A percentile compares a stretch with the other conserved stretches of the same genome.
Evolutionary conservation across 306 rosid genomes (phyloP).

Genomic region (Ormosia emarginata): DNA sequence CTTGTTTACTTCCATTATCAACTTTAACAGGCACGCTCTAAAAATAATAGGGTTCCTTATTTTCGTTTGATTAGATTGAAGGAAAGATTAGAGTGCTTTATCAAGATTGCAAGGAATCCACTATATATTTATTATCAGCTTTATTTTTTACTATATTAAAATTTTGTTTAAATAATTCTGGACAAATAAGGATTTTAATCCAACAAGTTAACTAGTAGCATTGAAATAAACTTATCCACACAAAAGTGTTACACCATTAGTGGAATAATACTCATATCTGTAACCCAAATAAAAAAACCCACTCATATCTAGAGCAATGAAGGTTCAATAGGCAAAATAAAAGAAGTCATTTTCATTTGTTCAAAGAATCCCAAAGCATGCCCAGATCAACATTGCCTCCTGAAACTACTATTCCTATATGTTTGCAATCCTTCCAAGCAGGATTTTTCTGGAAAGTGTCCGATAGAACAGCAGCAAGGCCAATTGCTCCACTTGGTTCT

Average conservation of each 20-base stretch:
- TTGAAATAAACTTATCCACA: not conserved
- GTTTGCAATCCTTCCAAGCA: slow-evolving; percentile 67
- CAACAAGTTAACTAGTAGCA: slow-evolving; percentile 3
- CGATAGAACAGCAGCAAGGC: slow-evolving; percentile 89
- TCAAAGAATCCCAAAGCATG: slow-evolving; percentile 60
- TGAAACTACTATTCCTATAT: slow-evolving; percentile 72
- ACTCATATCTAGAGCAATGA: not conserved
- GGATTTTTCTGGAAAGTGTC: slow-evolving; percentile 62
- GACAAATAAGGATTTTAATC: slow-evolving; percentile 4
- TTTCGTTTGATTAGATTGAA: not conserved
- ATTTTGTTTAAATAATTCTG: not conserved
- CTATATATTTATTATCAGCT: not conserved
- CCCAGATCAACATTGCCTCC: slow-evolving; percentile 90
- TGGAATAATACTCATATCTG: not conserved
- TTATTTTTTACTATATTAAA: not conserved
- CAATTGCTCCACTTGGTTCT: slow-evolving; percentile 95
- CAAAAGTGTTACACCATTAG: not conserved
- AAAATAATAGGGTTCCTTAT: not conserved
- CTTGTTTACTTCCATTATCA: not conserved
- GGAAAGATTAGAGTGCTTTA: not conserved
- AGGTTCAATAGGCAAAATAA: not conserved
- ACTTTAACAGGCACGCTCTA: not conserved
- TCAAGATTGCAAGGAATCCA: not conserved
- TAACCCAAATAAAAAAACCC: too few relatives aligned
- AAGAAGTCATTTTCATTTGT: slow-evolving; percentile 33